phyloP scores from a whole-genome alignment of 345 rosid genomes.

The Ceriops tagal region DNA sequence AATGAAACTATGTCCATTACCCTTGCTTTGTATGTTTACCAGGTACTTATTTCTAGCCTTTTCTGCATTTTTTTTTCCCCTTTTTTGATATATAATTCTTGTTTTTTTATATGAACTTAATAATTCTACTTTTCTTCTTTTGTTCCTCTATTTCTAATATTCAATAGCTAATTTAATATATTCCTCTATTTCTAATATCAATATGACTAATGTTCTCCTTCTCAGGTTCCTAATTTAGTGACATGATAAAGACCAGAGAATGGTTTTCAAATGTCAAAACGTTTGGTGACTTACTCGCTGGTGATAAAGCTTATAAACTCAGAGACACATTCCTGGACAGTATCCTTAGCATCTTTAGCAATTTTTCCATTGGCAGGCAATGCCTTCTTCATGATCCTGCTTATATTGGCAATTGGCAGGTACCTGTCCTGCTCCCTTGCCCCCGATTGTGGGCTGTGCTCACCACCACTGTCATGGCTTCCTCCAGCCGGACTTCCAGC shows the following conservation, averaged over 20 bases:
- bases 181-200: no score
- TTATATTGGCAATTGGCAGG: conserved; percentile 61
- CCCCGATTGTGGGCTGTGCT: conserved; percentile 54
- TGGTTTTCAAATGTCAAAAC: background rate
- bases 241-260: background rate
- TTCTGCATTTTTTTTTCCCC: no score
- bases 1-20: no score
- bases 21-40: no score
- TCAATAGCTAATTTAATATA: no score
- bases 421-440: conserved; percentile 58
- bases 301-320: conserved; percentile 69
- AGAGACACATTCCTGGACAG: conserved; percentile 69
- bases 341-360: conserved; percentile 63
- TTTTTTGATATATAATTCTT: no score
- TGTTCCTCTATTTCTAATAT: no score
- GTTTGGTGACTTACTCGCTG: conserved; percentile 43
- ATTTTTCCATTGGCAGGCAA: conserved; percentile 62
- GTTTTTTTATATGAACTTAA: no score
- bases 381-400: conserved; percentile 73
- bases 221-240: no score
- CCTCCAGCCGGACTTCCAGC: conserved; percentile 62
- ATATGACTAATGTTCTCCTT: no score
- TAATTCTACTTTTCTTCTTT: no score
- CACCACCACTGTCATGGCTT: conserved; percentile 56
- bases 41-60: no score